Evolutionary conservation across 176 grass and related monocot species (phyloP), one percentile per base, ranked within the genome.

Genomic region (Bothriochloa decipiens): DNA sequence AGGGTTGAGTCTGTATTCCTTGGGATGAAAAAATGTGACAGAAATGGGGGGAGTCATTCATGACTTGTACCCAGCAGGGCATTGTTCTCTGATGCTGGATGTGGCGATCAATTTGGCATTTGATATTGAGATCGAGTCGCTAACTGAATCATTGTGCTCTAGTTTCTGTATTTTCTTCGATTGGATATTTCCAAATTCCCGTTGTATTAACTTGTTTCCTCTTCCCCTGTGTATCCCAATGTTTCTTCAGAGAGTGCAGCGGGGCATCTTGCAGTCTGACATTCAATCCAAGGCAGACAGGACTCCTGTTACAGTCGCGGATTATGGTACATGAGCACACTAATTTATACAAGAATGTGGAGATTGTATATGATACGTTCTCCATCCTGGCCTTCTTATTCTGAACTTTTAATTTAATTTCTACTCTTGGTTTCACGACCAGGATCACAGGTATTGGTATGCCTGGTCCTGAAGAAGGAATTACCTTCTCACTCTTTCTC

Each of bases 371-470:
- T 42, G 26, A 25, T 55, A 32, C 33, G 8, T 58, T 57, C 1
- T 10, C 27, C 62, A 32, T 29, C 12, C 14, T 17, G 0, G 29
- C 22, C 36, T 66, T 66, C 1, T 58, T 82, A 33, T 47, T 57
- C 35, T 77, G n/a, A n/a, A 25, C 33, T 72, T 37, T 27, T 49
- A 2, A 67, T 75, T 77, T 22, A 33, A 46, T 49, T 81, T 8
- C 3, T 42, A 27, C 7, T 43, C 71, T 80, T 46, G 4, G 75
- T 42, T 73, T 46, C 1, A 47, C 57, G 36, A 26, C 13, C 62
- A 94, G 92, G 96, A 72, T 95, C 96, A 83, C 96, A 98, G 87
- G 88, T 94, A 72, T 70, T 98, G 65, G 91, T 98, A 67, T 95
- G 89, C 36, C 80, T 98, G 53, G 93, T 87, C 67, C 72, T 98